A percentile compares a stretch with the other conserved stretches of the same genome.
phyloP scores from a whole-genome alignment of 2,329 filamentous ascomycete genomes.

The Aspergillus flavus region DNA sequence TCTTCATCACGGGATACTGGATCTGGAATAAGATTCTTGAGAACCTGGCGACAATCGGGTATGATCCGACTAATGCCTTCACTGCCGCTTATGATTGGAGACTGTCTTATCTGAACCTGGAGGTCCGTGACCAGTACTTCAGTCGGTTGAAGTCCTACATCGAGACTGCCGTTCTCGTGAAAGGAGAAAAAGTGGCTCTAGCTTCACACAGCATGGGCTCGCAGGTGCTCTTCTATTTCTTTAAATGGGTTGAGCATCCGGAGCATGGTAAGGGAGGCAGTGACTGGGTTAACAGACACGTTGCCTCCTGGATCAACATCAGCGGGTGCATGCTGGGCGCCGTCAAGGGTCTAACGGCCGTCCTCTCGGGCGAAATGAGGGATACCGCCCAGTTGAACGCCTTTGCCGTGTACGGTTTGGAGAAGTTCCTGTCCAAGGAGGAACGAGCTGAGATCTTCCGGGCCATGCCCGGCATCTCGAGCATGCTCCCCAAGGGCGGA shows the following conservation, averaged over 20 bases:
- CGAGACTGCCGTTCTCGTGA: constrained; percentile 75
- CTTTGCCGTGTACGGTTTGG: constrained; percentile 93
- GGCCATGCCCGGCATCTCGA: constrained; percentile 94
- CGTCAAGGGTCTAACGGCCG: constrained; percentile 83
- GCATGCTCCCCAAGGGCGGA: constrained; percentile 94
- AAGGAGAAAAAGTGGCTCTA: constrained; percentile 77
- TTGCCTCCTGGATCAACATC: constrained; percentile 98
- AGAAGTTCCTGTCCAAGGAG: constrained; percentile 89
- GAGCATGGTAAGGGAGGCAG: constrained; percentile 78
- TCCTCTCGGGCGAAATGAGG: constrained; percentile 96
- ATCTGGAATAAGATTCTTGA: constrained; percentile 99
- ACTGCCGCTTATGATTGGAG: constrained; percentile 86
- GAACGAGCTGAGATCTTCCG: constrained; percentile 93
- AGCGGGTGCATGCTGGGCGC: constrained; percentile 97
- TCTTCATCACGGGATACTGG: constrained; percentile 83
- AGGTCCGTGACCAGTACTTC: constrained; percentile 91
- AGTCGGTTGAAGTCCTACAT: constrained; percentile 87
- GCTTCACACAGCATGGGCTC: constrained; percentile 97
- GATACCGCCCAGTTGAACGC: constrained; percentile 96
- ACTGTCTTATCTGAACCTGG: constrained; percentile 84
- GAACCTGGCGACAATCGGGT: constrained; percentile 92
- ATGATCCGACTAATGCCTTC: constrained; percentile 78
- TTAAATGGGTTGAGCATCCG: constrained; percentile 78
- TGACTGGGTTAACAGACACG: constrained; percentile 84
- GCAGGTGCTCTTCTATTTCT: constrained; percentile 82